Base-by-base conservation (phyloP, 148 eudicot species). In the Drosera capensis region DNA sequence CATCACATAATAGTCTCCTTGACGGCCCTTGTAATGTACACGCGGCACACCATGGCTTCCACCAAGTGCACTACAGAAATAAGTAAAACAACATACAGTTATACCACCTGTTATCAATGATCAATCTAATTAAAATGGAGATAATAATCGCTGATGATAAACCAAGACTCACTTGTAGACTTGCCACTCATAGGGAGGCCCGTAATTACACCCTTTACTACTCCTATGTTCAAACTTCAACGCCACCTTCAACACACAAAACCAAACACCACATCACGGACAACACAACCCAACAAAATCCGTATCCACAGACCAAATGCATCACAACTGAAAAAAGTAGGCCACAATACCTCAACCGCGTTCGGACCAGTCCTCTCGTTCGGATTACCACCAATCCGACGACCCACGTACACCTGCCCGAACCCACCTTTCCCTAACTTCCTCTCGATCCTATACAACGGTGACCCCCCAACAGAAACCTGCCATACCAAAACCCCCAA, bases 341-440 rank as follows among this genome's bases (percentile, higher is more conserved):
- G 11, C 11, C 11, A 41, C 20, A 7, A 19, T 65, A 83, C 94
- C 94, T 84, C 94, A 21, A 57, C 26, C 23, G 94, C 94, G 6
- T 71, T 82, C 8, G 81, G 59, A 51, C 88, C 94, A 0, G 71
- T 41, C 20, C 60, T 40, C 16, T 77, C 68, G 8, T 74, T 87
- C 64, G 36, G 68, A 20, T 86, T 80, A 42, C 94, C 87, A 3
- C 55, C 64, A 47, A 74, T 56, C 59, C 88, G 85, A 7, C 88
- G 88, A 13, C 94, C 94, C 14, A 84, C 78, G 67, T 79, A 84
- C 42, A 84, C 94, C 67, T 84, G 94, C 34, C 94, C 94, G 55
- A 84, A 84, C 42, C 94, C 94, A 64, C 94, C 94, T 67, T 84
- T 84, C 25, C 94, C 94, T 20, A 84, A 57, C 56, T 79, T 84